phyloP scores from a whole-genome alignment of 192 early-diverging fungal genomes.

The Diversispora eburnea region DNA sequence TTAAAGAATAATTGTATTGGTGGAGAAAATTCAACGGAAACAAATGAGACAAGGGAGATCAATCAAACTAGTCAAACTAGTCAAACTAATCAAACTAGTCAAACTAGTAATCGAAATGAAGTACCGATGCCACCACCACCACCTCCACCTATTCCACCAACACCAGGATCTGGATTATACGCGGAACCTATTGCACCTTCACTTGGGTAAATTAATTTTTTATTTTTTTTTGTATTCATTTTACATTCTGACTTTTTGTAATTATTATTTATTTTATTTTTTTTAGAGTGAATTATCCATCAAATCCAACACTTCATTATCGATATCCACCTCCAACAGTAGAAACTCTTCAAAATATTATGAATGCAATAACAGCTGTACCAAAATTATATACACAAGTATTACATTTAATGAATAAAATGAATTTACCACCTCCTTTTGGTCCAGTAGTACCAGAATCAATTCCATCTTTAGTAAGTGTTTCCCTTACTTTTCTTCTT shows the following conservation, averaged over 20 bases:
- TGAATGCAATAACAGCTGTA: conserved; percentile 45
- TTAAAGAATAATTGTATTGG: conserved; percentile 20
- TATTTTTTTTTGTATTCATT: not conserved
- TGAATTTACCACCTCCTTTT: conserved; percentile 59
- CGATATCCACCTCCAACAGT: conserved; percentile 43
- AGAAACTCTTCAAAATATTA: conserved; percentile 49
- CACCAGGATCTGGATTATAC: not conserved
- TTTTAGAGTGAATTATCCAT: conserved; percentile 39
- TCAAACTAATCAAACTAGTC: not conserved
- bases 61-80: not conserved
- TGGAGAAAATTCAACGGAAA: not conserved
- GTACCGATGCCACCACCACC: not conserved
- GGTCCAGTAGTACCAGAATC: not conserved
- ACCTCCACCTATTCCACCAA: conserved; percentile 22
- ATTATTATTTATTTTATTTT: not conserved
- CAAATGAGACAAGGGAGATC: too few species aligned
- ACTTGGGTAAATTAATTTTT: conserved; percentile 27
- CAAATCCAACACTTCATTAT: conserved; percentile 40
- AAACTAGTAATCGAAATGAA: not conserved
- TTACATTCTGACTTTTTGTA: not conserved
- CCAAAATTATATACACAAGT: conserved; percentile 60
- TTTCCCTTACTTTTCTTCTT: not conserved
- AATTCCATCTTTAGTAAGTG: conserved; percentile 14
- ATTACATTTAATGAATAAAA: conserved; percentile 60
- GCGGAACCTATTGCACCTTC: conserved; percentile 34